Evolutionary conservation across 176 grass and related monocot genomes (phyloP), one percentile per base, ranked within the genome.

Genomic region (Hordeum marinum): DNA sequence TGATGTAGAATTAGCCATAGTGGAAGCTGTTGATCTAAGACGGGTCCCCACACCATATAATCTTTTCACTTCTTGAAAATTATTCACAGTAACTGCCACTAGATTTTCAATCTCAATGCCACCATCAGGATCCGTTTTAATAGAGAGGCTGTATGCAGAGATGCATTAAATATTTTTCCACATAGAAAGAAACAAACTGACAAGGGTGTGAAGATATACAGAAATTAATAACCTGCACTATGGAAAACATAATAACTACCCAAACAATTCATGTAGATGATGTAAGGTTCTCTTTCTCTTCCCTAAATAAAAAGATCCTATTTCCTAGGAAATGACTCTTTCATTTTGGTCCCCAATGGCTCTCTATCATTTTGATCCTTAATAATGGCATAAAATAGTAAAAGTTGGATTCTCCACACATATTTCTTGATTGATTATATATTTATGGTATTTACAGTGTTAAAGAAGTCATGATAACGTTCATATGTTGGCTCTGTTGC

Each of bases 101-200:
- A 98, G 87, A 36, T 95, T 95, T 81, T 94, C 96, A 81, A 95
- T 94, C 82, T 98, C 85, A 52, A 98, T 84, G 36, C 87, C 84
- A 46, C 93, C 96, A 78, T 92, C 78, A 43, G 89, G 91, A 86
- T 87, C 89, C 75, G 85, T 90, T 92, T 94, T 92, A 77, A 95
- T 95, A 9, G 90, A 81, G 80, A 98, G 91, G 46, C 93, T 98
- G 91, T 70, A 75, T 65, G 23, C 26, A 77, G 17, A 75, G 25
- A 85, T n/a, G 40, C 70, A 87, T 23, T 80, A 66, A 87, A 41
- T 5, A 60, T 32, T 75, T 3, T 5, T 73, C 83, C 57, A n/a
- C 21, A 12, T 72, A 67, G 85, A 27, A 24, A 80, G 36, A 80
- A 76, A 52, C 9, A 77, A 57, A 57, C 20, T 57, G 54, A 57